Evolutionary conservation across 83 land plant genomes (phyloP).

Genomic region (Picea engelmannii): DNA sequence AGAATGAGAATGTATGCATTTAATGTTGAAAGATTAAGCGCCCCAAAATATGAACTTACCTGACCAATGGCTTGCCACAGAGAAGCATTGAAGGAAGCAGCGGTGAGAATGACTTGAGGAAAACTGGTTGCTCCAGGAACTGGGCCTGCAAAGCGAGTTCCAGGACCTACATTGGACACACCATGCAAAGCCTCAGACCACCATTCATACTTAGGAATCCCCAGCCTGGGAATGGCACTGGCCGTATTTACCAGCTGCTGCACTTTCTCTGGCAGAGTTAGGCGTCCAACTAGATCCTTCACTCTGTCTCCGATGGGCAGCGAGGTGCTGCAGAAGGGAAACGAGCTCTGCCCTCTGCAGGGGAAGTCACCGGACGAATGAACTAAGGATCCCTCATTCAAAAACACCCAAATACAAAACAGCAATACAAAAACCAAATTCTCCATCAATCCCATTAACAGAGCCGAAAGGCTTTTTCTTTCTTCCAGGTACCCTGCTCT

Average conservation of each 20-base stretch:
- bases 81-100: slow-evolving; percentile 71
- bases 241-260: slow-evolving; percentile 63
- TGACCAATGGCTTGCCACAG: slow-evolving; percentile 72
- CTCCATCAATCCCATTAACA: too few relatives aligned
- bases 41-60: too few relatives aligned
- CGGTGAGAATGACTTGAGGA: slow-evolving; percentile 69
- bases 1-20: too few relatives aligned
- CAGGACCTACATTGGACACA: slow-evolving; percentile 70
- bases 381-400: too few relatives aligned
- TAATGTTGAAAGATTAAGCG: too few relatives aligned
- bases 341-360: not conserved
- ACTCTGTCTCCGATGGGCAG: slow-evolving; percentile 42
- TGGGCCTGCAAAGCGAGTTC: slow-evolving; percentile 31
- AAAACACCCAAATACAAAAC: too few relatives aligned
- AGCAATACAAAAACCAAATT: too few relatives aligned
- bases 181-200: slow-evolving; percentile 98
- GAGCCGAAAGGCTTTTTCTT: too few relatives aligned
- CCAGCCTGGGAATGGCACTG: slow-evolving; percentile 62
- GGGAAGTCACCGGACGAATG: too few relatives aligned
- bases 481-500: too few relatives aligned
- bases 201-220: slow-evolving; percentile 75
- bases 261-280: slow-evolving; percentile 76
- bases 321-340: slow-evolving; percentile 51
- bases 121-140: slow-evolving; percentile 67
- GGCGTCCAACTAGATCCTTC: slow-evolving; percentile 53